These are phyloP conservation scores for Fusarium agapanthi DNA, from an alignment of 2,329 filamentous ascomycete genomes.

Conservation along the genomic window DNA sequence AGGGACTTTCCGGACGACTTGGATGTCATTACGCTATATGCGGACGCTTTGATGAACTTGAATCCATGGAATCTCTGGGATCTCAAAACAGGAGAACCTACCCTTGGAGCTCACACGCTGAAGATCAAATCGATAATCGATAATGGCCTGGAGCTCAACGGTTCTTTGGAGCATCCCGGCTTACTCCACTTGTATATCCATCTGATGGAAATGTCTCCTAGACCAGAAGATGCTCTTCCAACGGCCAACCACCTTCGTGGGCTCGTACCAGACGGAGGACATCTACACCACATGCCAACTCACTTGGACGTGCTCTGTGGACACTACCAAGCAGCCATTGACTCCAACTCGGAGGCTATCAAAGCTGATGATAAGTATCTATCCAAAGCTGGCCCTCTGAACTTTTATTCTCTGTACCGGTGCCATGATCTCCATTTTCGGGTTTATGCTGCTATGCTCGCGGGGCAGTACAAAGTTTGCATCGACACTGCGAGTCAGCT, in stretches of 20 bases:
- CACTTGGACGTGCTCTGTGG: constrained; percentile 76
- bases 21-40: constrained; percentile 50
- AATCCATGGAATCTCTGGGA: constrained; percentile 30
- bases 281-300: constrained; percentile 79
- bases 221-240: constrained; percentile 69
- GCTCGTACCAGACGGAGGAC: constrained; percentile 74
- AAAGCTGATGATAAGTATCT: constrained; percentile 74
- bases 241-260: constrained; percentile 69
- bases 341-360: constrained; percentile 73
- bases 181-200: constrained; percentile 80
- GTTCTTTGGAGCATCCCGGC: constrained; percentile 69
- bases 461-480: constrained; percentile 69
- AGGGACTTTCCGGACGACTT: constrained; percentile 51
- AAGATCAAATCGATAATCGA: not conserved
- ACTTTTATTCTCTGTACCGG: constrained; percentile 82
- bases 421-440: constrained; percentile 79
- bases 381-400: constrained; percentile 64
- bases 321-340: constrained; percentile 73
- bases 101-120: not conserved
- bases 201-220: constrained; percentile 78
- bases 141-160: not conserved
- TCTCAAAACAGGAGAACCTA: not conserved
- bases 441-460: constrained; percentile 82
- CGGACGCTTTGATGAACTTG: constrained; percentile 58
- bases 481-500: constrained; percentile 67